A percentile compares a stretch with the other conserved stretches of the same genome.
These are phyloP conservation scores for Biscogniauxia mediterranea DNA, from an alignment of 2,329 filamentous ascomycete species.

Conservation along the genomic window DNA sequence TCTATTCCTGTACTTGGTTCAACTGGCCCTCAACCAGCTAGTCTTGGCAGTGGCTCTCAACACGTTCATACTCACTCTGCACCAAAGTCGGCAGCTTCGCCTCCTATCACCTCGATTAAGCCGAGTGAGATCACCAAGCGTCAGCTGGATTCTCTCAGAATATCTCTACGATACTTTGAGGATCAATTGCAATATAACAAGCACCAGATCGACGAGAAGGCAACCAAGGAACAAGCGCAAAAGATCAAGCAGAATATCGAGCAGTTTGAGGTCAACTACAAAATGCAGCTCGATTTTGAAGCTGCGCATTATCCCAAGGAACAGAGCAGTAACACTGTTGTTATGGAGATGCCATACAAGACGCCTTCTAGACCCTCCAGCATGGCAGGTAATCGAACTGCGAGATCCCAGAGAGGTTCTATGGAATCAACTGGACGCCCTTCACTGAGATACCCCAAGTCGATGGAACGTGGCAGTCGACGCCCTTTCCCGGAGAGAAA, in stretches of 20 bases:
- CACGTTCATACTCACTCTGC: constrained; percentile 6
- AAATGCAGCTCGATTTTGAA: constrained; percentile 46
- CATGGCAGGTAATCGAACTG: constrained; percentile 22
- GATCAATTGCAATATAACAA: constrained; percentile 61
- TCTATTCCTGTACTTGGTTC: constrained; percentile 13
- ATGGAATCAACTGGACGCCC: constrained; percentile 14
- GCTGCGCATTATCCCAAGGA: constrained; percentile 41
- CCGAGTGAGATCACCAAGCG: constrained; percentile 60
- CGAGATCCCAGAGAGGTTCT: constrained; percentile 23
- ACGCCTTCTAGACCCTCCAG: constrained; percentile 29
- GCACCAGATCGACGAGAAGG: constrained; percentile 55
- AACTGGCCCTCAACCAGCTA: constrained; percentile 10
- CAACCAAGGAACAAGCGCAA: constrained; percentile 30
- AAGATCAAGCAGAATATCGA: constrained; percentile 44
- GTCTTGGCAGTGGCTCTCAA: constrained; percentile 5
- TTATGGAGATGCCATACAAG: constrained; percentile 11
- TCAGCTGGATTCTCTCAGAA: constrained; percentile 51
- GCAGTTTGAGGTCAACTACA: constrained; percentile 52
- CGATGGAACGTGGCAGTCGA: constrained; percentile 14
- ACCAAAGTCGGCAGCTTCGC: constrained; percentile 24
- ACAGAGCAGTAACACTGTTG: constrained; percentile 20
- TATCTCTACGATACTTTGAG: constrained; percentile 55
- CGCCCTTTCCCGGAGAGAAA: constrained; percentile 13
- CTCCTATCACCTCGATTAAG: constrained; percentile 57
- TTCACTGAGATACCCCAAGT: constrained; percentile 14